Base-by-base conservation (phyloP, 768 basidiomycete species). In the Lactarius sanguifluus region DNA sequence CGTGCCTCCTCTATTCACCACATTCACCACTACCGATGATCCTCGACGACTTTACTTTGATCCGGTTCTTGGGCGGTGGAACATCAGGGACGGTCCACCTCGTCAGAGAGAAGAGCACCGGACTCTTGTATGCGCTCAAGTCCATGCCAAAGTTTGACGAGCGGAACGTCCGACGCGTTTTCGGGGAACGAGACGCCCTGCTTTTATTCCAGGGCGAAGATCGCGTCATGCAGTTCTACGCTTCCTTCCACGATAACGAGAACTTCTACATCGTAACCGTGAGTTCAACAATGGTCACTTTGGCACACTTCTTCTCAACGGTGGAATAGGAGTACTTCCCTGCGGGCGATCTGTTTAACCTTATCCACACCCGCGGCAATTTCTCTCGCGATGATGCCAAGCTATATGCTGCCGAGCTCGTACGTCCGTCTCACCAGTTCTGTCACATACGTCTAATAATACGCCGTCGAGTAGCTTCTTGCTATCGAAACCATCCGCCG, bases 191-290 rank as follows among this genome's bases (percentile, higher is more conserved):
- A 64, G 38, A 41, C 28, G 50, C 61, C 7, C 32, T 65, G 56
- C 45, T 60, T n/a, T 34, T 47, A n/a, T 64, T 65, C 40, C 61
- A 40, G 4, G 60, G 64, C 15, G 45, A 54, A 25, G 9, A 45
- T 13, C 47, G 50, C 32, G 16, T 65, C 30, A 52, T 62, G 23
- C 30, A 41, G 45, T 57, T 69, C 55, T 50, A 62, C 5, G 64
- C 60, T 38, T 65, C 64, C 23, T 69, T 69, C 41, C 62, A 64
- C 28, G 64, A 69, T 43, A 40, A 18, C 8, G 61, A 63, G 18
- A 66, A 55, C 41, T 62, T 69, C 36, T 69, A 66, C 45, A 54
- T 69, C 25, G 58, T 60, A 43, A 69, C 58, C 18, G 65, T 66
- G 32, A 25, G 64, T 20, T 30, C 16, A 28, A 3, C 9, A 20